Conservation (phyloP, 306 rosid species). For the Rosa multiflora region DNA sequence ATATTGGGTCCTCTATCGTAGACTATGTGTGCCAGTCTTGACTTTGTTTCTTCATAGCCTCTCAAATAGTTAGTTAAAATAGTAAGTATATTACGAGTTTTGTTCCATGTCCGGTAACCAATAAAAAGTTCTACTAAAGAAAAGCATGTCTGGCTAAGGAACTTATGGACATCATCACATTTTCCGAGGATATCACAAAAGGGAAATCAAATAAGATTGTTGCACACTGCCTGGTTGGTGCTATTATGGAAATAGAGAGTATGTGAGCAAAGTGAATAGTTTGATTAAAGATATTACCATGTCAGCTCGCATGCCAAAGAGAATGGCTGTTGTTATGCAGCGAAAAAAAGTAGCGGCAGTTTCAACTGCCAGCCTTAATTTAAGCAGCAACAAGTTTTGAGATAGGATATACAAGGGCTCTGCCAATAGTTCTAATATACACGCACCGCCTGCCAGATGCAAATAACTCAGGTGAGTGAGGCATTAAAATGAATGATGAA, state of each 20-base stretch:
- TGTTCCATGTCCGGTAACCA: not conserved
- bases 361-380: slow-evolving; percentile 76
- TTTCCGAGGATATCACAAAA: not conserved
- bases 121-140: not conserved
- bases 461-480: slow-evolving; percentile 19
- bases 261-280: slow-evolving; percentile 17
- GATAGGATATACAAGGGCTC: slow-evolving; percentile 91
- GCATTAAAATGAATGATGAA: not conserved
- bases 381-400: slow-evolving; percentile 80
- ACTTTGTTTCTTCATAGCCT: not conserved
- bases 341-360: slow-evolving; percentile 78
- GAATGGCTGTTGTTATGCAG: slow-evolving; percentile 70
- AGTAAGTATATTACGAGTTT: not conserved
- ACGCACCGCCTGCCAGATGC: slow-evolving; percentile 71
- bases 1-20: not conserved
- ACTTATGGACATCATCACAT: not conserved
- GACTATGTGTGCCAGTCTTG: not conserved
- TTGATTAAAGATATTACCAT: slow-evolving; percentile 48
- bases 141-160: not conserved
- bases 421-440: slow-evolving; percentile 91
- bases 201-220: not conserved
- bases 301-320: slow-evolving; percentile 58
- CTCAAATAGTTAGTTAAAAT: not conserved
- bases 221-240: not conserved
- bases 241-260: not conserved